Base-by-base conservation (phyloP, 306 rosid genomes). In the Rosa chinensis region DNA sequence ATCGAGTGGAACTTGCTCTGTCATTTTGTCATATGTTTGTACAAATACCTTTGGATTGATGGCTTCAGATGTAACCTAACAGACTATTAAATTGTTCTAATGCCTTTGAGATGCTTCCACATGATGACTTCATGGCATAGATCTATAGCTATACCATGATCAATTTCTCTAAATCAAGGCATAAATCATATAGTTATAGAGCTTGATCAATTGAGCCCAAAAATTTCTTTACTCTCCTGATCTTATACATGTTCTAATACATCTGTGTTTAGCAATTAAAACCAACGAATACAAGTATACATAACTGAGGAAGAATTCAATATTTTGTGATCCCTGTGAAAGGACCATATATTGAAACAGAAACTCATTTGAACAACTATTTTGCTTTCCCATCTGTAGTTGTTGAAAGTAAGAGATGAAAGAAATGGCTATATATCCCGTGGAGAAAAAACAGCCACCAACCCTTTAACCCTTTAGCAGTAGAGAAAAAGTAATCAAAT, bases 31-130 rank as follows among this genome's bases (percentile, higher is more conserved):
- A 61, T 11, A 63, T 64, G 72, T 67, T 40, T 37, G 28, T 67
- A 67, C 72, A 67, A 17, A 40, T 40, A 16, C 72, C 23, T n/a
- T 40, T 8, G 72, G 72, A 39, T 66, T 39, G 16, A 4, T 66
- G 72, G 72, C 47, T 66, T 66, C 72, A 39, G 10, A 28, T 64
- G 70, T 64, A 64, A 64, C 25, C 72, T 6, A 18, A 17, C 48
- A 67, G 49, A 67, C 72, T 7, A 7, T 35, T 6, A 42, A 37
- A 20, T 67, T 43, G 10, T 67, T 40, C 28, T 40, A 20, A 18
- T 37, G 14, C 28, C 16, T 17, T 39, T 67, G 8, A 67, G 72
- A 67, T 35, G 12, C 28, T 35, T 39, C 71, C 47, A 17, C 48
- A 37, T 17, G 18, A 23, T 21, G 44, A 64, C 23, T 64, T 64